phyloP scores from a whole-genome alignment of 176 grass and related monocot species.

The Melocanna baccifera region DNA sequence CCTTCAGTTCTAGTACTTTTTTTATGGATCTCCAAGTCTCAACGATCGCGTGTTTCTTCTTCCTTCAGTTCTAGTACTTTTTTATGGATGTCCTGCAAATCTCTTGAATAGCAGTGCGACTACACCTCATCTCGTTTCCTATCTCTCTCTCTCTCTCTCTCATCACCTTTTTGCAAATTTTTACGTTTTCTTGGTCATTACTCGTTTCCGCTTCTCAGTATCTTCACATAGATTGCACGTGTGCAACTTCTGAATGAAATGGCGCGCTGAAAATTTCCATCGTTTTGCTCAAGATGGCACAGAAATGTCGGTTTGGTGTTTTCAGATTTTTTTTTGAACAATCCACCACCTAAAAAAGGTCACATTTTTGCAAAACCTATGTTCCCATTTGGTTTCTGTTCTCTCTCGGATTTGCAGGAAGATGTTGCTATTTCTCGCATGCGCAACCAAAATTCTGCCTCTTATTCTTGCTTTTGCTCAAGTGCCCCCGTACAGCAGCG shows the following conservation, averaged over 20 bases:
- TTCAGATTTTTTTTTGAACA: background rate
- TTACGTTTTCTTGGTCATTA: background rate
- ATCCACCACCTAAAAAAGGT: background rate
- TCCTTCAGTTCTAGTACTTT: background rate
- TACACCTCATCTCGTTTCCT: background rate
- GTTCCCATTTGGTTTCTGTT: background rate
- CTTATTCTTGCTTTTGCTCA: background rate
- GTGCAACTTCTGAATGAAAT: background rate
- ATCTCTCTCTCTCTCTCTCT: background rate
- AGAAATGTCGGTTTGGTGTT: background rate
- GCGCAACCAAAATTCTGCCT: background rate
- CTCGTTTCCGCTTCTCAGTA: background rate
- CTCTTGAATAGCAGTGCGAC: background rate
- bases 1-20: background rate
- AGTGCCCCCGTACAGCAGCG: background rate
- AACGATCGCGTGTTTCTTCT: background rate
- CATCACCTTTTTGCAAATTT: background rate
- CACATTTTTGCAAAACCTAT: background rate
- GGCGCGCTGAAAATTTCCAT: background rate
- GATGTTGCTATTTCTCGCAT: background rate
- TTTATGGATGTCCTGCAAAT: background rate
- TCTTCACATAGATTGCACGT: background rate
- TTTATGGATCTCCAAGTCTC: background rate
- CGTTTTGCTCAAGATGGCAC: background rate
- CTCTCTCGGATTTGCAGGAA: background rate